A percentile compares a stretch with the other conserved stretches of the same genome.
These are phyloP conservation scores for Parastagonospora nodorum DNA, from an alignment of 2,329 filamentous ascomycete species.

Conservation along the genomic window DNA sequence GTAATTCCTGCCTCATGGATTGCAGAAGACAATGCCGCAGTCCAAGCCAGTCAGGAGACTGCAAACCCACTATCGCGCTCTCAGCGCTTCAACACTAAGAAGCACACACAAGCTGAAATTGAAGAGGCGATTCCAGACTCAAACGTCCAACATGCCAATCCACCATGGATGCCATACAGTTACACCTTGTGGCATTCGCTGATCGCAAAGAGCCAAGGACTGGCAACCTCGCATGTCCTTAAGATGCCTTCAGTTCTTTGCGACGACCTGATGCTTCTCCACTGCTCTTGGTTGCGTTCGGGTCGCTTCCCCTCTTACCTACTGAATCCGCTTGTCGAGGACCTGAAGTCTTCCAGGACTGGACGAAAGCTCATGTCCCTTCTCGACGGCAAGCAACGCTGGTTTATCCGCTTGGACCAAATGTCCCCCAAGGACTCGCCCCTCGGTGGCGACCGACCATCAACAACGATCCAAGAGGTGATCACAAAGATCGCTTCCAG, in stretches of 20 bases:
- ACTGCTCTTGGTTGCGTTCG: conserved; percentile 7
- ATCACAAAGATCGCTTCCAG: conserved; percentile 48
- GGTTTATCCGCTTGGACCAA: conserved; percentile 51
- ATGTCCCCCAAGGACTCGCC: conserved; percentile 52
- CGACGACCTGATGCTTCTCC: conserved; percentile 36
- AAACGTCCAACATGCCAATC: conserved; percentile 14
- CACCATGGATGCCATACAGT: conserved; percentile 40
- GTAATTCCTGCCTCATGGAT: neutral
- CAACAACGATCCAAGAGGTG: conserved; percentile 4
- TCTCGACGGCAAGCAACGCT: conserved; percentile 14
- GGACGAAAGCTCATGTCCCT: conserved; percentile 4
- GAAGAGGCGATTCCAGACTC: conserved; percentile 8
- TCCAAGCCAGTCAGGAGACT: neutral
- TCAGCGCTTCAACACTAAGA: conserved; percentile 18
- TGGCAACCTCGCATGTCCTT: conserved; percentile 30
- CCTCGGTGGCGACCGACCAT: neutral
- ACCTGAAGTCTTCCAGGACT: neutral
- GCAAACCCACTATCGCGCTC: conserved; percentile 1
- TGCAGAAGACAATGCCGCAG: neutral
- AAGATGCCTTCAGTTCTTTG: conserved; percentile 22
- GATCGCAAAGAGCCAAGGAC: conserved; percentile 43
- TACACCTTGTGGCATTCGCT: conserved; percentile 52
- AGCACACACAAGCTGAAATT: conserved; percentile 12
- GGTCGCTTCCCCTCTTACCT: neutral
- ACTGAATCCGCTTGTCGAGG: conserved; percentile 6